Evolutionary conservation across 2,329 filamentous ascomycete genomes (phyloP).

Genomic region (Rhexocercosporidium sp.): DNA sequence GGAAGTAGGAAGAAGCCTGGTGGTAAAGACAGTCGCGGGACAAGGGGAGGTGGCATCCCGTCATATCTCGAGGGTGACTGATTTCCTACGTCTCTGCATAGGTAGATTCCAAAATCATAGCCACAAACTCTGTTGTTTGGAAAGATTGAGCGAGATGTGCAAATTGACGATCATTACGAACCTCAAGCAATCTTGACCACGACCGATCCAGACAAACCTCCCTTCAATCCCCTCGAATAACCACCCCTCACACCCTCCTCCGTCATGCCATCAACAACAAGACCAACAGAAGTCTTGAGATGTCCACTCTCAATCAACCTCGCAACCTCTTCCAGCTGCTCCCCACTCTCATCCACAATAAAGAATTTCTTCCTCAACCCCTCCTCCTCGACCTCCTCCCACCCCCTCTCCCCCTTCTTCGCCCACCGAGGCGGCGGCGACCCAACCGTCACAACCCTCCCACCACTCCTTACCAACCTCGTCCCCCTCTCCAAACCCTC

Average conservation of each 20-base stretch:
- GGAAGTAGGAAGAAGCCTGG: slow-evolving; percentile 15
- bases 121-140: not conserved
- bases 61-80: slow-evolving; percentile 8
- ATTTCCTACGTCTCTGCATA: not conserved
- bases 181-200: slow-evolving; percentile 27
- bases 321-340: slow-evolving; percentile 17
- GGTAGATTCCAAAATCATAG: not conserved
- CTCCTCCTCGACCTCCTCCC: slow-evolving; percentile 20
- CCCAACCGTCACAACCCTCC: slow-evolving; percentile 23
- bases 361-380: slow-evolving; percentile 24
- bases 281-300: slow-evolving; percentile 20
- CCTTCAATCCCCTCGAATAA: slow-evolving; percentile 24
- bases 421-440: slow-evolving; percentile 20
- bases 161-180: not conserved
- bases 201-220: slow-evolving; percentile 22
- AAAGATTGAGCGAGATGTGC: not conserved
- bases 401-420: slow-evolving; percentile 14
- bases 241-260: slow-evolving; percentile 20
- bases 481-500: slow-evolving; percentile 19
- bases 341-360: slow-evolving; percentile 23
- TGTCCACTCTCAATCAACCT: slow-evolving; percentile 10
- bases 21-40: slow-evolving; percentile 18
- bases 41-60: slow-evolving; percentile 14
- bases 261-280: slow-evolving; percentile 23
- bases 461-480: slow-evolving; percentile 12